Percentiles rank a stretch among this genome's conserved stretches.
Evolutionary conservation across 2,329 filamentous ascomycete species (phyloP).

Genomic region (Verticillium nonalfalfae): DNA sequence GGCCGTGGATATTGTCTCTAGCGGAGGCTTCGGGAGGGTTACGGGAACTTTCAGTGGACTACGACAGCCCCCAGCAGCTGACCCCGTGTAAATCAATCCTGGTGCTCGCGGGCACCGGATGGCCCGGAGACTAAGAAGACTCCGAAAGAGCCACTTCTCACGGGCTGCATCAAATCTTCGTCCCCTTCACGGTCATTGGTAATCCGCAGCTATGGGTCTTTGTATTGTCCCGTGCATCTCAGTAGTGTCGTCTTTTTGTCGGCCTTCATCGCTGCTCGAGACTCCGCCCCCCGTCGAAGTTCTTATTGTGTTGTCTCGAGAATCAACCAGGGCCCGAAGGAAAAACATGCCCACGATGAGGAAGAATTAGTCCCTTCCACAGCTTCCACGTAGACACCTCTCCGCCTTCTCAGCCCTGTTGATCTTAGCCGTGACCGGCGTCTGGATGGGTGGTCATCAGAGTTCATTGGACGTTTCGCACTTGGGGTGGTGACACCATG

Average conservation of each 20-base stretch:
- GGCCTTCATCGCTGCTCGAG: too few relatives aligned
- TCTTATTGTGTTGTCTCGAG: too few relatives aligned
- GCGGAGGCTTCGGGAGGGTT: neutral
- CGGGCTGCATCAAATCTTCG: neutral
- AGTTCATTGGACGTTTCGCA: neutral
- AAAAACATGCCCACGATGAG: too few relatives aligned
- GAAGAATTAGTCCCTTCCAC: neutral
- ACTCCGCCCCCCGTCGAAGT: too few relatives aligned
- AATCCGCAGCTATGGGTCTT: neutral
- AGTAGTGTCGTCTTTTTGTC: too few relatives aligned
- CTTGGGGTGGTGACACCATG: neutral
- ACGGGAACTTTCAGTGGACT: neutral
- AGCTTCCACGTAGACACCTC: neutral
- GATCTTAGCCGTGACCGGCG: neutral
- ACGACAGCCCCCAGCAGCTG: neutral
- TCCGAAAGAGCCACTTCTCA: conserved; percentile 2
- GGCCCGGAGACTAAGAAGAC: conserved; percentile 12
- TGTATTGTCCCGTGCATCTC: neutral
- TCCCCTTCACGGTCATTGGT: neutral
- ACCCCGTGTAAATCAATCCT: neutral
- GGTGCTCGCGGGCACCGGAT: conserved; percentile 5
- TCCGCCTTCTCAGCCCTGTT: neutral
- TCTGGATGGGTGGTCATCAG: neutral
- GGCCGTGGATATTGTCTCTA: neutral
- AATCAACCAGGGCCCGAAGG: too few relatives aligned